These are phyloP conservation scores for Conticribra weissflogii DNA, from an alignment of 108 stramenopile genomes.

Conservation along the genomic window DNA sequence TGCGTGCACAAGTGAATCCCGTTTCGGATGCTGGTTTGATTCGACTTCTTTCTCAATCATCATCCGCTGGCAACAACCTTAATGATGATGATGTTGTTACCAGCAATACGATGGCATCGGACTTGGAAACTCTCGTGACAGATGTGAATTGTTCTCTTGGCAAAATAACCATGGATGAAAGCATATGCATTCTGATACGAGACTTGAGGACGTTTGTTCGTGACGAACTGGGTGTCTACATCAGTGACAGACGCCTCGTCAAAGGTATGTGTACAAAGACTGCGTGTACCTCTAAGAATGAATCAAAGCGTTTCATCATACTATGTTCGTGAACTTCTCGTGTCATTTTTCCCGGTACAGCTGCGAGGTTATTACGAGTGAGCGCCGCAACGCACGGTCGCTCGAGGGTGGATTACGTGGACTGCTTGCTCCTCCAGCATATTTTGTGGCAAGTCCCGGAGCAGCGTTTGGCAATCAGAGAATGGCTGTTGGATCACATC, in stretches of 20 bases:
- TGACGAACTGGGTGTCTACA: constrained; percentile 55
- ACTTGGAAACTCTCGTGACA: constrained; percentile 40
- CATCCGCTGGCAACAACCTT: background rate
- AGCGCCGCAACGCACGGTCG: constrained; percentile 71
- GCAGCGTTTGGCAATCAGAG: constrained; percentile 47
- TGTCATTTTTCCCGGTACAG: no score
- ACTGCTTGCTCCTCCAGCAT: constrained; percentile 66
- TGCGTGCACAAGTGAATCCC: constrained; percentile 63
- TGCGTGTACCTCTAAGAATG: no score
- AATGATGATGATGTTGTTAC: background rate
- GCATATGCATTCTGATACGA: constrained; percentile 55
- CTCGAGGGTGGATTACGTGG: constrained; percentile 58
- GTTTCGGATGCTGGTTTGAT: constrained; percentile 76
- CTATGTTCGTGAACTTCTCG: no score
- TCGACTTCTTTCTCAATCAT: constrained; percentile 51
- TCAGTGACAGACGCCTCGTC: constrained; percentile 74
- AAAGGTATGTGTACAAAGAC: no score
- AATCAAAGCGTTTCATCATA: no score
- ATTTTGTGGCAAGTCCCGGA: constrained; percentile 69
- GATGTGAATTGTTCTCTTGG: constrained; percentile 45
- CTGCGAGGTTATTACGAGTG: constrained; percentile 58
- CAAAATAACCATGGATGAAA: constrained; percentile 36
- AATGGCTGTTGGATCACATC: constrained; percentile 70
- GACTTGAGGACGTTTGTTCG: constrained; percentile 56
- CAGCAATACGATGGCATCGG: constrained; percentile 18